A percentile compares a stretch with the other conserved stretches of the same genome.
Evolutionary conservation across 73 alveolate species (phyloP).

Genomic region (Tetrahymena thermophila): DNA sequence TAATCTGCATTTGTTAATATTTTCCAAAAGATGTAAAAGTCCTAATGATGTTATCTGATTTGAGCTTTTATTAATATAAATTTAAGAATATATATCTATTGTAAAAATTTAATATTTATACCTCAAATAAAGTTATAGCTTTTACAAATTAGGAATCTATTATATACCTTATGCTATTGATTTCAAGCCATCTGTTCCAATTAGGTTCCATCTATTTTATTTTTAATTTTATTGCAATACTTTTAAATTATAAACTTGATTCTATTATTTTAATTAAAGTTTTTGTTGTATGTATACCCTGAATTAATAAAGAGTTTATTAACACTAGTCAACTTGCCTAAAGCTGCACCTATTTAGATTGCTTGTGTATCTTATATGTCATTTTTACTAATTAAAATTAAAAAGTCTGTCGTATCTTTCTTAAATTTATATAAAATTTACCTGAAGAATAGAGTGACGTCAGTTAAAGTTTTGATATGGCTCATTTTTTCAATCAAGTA

Average conservation of each 20-base stretch:
- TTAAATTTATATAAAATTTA: not conserved
- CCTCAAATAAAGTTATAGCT: not conserved
- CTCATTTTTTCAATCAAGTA: not conserved
- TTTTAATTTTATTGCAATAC: not conserved
- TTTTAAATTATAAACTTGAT: not conserved
- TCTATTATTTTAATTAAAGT: too few species aligned
- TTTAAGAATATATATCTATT: too few species aligned
- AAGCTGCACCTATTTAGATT: not conserved
- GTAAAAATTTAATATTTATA: not conserved
- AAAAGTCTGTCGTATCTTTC: not conserved
- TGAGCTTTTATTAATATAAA: not conserved
- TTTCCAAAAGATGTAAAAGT: not conserved
- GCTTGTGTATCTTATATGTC: not conserved
- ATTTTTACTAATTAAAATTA: not conserved
- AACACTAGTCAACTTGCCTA: not conserved
- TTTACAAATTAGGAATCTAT: not conserved
- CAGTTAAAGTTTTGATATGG: not conserved
- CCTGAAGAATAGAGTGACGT: not conserved
- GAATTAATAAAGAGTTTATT: not conserved
- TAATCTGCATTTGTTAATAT: not conserved
- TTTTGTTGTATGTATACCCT: not conserved
- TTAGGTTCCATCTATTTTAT: not conserved
- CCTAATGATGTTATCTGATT: not conserved
- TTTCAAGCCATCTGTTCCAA: not conserved
- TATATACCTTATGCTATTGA: not conserved